Evolutionary conservation across 78 protist genomes (phyloP).

Genomic region (Guillardia theta): DNA sequence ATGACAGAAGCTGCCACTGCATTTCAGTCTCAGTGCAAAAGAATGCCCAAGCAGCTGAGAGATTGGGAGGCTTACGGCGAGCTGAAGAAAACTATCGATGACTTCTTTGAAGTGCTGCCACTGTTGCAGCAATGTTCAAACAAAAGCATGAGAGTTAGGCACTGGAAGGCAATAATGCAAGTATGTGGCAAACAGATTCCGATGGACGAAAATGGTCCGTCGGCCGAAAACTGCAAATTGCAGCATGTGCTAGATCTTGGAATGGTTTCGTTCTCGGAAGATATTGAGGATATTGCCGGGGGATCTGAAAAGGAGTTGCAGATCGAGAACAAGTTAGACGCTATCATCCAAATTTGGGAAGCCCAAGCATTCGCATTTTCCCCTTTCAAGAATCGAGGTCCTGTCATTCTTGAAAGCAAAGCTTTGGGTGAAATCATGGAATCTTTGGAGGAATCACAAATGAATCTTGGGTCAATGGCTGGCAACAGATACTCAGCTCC

Average conservation of each 20-base stretch:
- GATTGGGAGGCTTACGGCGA: conserved; percentile 78
- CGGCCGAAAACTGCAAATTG: conserved; percentile 58
- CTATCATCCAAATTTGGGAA: conserved; percentile 54
- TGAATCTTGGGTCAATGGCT: conserved; percentile 66
- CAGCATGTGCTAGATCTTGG: conserved; percentile 54
- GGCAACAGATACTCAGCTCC: conserved; percentile 70
- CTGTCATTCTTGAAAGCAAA: conserved; percentile 57
- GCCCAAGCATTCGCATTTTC: conserved; percentile 55
- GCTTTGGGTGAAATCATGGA: conserved; percentile 58
- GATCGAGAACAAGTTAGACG: conserved; percentile 65
- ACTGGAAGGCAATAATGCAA: conserved; percentile 69
- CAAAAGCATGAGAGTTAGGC: conserved; percentile 67
- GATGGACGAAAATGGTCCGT: conserved; percentile 32
- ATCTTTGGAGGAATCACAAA: conserved; percentile 76
- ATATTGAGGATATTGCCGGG: conserved; percentile 74
- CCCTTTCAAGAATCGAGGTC: conserved; percentile 76
- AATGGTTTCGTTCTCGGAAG: conserved; percentile 58
- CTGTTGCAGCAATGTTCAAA: conserved; percentile 56
- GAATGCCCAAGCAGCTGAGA: conserved; percentile 68
- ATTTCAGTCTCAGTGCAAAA: conserved; percentile 53
- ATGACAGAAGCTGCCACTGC: conserved; percentile 52
- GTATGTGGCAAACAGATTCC: conserved; percentile 28
- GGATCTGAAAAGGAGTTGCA: conserved; percentile 74
- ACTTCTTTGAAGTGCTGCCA: conserved; percentile 71
- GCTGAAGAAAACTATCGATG: conserved; percentile 74